Percentiles rank a stretch among this genome's conserved stretches.
Conservation (phyloP, 208 protist genomes). For the Borovskyia barvae region DNA sequence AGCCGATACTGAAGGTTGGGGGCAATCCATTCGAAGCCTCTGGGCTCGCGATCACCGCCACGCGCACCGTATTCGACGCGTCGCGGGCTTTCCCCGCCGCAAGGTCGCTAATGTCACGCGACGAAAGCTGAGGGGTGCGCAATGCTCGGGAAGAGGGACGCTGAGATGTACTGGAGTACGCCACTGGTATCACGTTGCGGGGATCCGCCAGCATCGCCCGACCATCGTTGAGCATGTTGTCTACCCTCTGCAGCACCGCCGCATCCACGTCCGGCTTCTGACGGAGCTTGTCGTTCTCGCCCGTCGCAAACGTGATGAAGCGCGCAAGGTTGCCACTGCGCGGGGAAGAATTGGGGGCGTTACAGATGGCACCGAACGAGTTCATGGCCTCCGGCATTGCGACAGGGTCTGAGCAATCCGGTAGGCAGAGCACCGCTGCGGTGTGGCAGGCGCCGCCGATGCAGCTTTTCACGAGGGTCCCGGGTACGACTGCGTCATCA, state of each 20-base stretch:
- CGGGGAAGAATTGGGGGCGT: constrained; percentile 34
- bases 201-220: constrained; percentile 47
- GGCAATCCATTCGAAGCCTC: constrained; percentile 15
- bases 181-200: constrained; percentile 27
- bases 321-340: constrained; percentile 63
- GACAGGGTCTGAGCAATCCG: constrained; percentile 12
- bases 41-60: constrained; percentile 28
- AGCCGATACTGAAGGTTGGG: constrained; percentile 24
- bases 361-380: constrained; percentile 27
- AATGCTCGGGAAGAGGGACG: neutral
- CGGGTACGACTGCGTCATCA: constrained; percentile 31
- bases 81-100: constrained; percentile 23
- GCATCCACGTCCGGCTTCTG: constrained; percentile 34
- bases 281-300: constrained; percentile 39
- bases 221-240: constrained; percentile 49
- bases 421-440: constrained; percentile 35
- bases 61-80: constrained; percentile 29
- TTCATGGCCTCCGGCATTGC: constrained; percentile 14
- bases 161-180: constrained; percentile 35
- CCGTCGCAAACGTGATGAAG: constrained; percentile 44
- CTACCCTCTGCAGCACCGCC: constrained; percentile 32
- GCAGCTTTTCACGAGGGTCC: constrained; percentile 36
- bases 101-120: constrained; percentile 23
- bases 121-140: constrained; percentile 19
- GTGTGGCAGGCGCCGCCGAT: constrained; percentile 54